phyloP scores from a whole-genome alignment of 2,329 filamentous ascomycete genomes.

The Penicillium sp. region DNA sequence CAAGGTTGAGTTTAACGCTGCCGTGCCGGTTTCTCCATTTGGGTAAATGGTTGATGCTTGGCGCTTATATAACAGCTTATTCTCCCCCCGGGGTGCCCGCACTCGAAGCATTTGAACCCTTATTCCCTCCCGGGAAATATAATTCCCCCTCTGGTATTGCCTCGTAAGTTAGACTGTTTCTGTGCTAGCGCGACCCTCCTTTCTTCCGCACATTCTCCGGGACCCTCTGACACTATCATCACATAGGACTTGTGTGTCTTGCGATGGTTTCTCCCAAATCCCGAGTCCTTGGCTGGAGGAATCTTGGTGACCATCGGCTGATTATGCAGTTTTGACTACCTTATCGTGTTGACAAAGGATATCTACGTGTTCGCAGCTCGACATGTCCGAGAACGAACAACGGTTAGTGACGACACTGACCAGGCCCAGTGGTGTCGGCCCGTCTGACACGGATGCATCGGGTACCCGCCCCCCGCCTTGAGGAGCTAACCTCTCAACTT shows the following conservation, averaged over 20 bases:
- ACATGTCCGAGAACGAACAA: slow-evolving; percentile 16
- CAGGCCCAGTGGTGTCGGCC: slow-evolving; percentile 1
- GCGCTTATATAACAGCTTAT: slow-evolving; percentile 6
- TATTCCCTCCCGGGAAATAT: slow-evolving; percentile 2
- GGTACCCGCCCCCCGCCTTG: slow-evolving; percentile 3
- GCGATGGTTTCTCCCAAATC: slow-evolving; percentile 18
- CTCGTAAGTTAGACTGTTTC: slow-evolving; percentile 4
- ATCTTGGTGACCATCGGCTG: slow-evolving; percentile 13
- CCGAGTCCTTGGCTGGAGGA: slow-evolving; percentile 17
- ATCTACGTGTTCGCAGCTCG: slow-evolving; percentile 4
- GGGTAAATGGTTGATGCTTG: slow-evolving; percentile 5
- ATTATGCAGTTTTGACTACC: slow-evolving; percentile 14
- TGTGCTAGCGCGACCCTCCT: not conserved
- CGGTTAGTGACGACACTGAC: slow-evolving; percentile 5
- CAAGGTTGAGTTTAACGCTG: not conserved
- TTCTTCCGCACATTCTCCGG: not conserved
- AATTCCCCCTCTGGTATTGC: slow-evolving; percentile 7
- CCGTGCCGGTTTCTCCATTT: not conserved
- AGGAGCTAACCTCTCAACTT: not conserved
- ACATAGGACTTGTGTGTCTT: slow-evolving; percentile 5
- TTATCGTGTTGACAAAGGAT: slow-evolving; percentile 3
- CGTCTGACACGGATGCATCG: slow-evolving; percentile 8
- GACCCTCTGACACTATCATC: slow-evolving; percentile 3
- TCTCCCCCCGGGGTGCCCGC: not conserved
- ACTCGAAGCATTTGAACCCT: not conserved